Percentiles rank a stretch among this genome's conserved stretches.
phyloP scores from a whole-genome alignment of 768 basidiomycete species.

The Suillus discolor region DNA sequence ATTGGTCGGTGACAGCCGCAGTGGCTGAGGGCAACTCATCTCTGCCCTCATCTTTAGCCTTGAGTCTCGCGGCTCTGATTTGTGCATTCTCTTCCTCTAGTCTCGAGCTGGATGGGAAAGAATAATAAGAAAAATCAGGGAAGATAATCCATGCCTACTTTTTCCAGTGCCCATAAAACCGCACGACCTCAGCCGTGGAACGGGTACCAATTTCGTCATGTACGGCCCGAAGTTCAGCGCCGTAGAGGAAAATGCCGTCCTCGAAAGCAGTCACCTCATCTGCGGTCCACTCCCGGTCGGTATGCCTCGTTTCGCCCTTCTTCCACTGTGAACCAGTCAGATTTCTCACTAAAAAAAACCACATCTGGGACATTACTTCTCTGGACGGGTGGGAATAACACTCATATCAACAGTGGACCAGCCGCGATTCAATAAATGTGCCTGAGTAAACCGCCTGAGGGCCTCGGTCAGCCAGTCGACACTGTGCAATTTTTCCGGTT shows the following conservation, averaged over 20 bases:
- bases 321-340: slow-evolving; percentile 60
- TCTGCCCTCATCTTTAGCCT: slow-evolving; percentile 29
- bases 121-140: slow-evolving; percentile 13
- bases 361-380: slow-evolving; percentile 53
- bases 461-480: slow-evolving; percentile 88
- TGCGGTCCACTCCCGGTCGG: slow-evolving; percentile 69
- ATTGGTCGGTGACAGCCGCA: slow-evolving; percentile 33
- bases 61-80: slow-evolving; percentile 41
- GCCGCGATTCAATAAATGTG: slow-evolving; percentile 57
- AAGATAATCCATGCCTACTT: slow-evolving; percentile 46
- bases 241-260: slow-evolving; percentile 69
- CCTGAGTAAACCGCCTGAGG: slow-evolving; percentile 70
- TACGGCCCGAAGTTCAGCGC: slow-evolving; percentile 79
- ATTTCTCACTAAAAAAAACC: slow-evolving; percentile 16
- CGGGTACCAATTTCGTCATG: slow-evolving; percentile 73
- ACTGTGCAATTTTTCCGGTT: slow-evolving; percentile 51
- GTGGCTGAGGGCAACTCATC: slow-evolving; percentile 30
- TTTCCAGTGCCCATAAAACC: slow-evolving; percentile 88
- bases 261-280: slow-evolving; percentile 78
- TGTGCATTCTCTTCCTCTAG: slow-evolving; percentile 69
- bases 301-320: slow-evolving; percentile 62
- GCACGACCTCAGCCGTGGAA: slow-evolving; percentile 74
- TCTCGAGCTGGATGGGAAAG: slow-evolving; percentile 47
- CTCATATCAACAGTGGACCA: slow-evolving; percentile 68
- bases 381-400: slow-evolving; percentile 46